Base-by-base conservation (phyloP, 129 eudicot genomes). In the Centella asiatica region DNA sequence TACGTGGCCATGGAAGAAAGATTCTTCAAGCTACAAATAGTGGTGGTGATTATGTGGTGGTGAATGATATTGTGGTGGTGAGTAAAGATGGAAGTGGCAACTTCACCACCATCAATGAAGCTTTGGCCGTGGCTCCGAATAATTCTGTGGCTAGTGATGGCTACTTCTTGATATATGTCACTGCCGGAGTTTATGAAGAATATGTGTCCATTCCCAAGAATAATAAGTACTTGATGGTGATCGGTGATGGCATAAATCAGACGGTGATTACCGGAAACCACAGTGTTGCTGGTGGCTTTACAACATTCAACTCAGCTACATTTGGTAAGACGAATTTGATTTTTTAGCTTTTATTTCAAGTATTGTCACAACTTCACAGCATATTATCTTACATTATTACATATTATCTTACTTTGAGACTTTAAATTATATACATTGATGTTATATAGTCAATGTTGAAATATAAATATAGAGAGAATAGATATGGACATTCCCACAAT, bases 231-330 rank as follows among this genome's bases (percentile, higher is more conserved):
- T 15, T 86, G 70, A 80, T 83, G 95, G 75, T 86, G 78, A 56
- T 86, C 39, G 95, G 95, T 18, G 95, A 77, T 48, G 95, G 95
- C 4, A 86, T 86, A 52, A 80, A 86, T 67, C 69, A 44, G 61
- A 86, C 95, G 3, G 73, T 86, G 26, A 77, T 86, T 58, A 75
- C 90, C 13, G 95, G 95, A 10, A 86, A 80, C 64, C 76, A 36
- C 10, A 86, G 83, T 44, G 74, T 67, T n/a, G 78, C 11, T 39
- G 95, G 75, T 58, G 90, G 87, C 6, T 80, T 81, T 73, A 83
- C 90, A 0, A 86, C 95, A 3, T 86, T 83, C 68, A 75, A 73
- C 33, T 80, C 87, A 4, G 78, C 78, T 3, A 80, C 95, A 63
- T 86, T 83, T 39, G 82, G 95, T 86, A 72, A 79, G 79, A 37